phyloP scores from a whole-genome alignment of 768 basidiomycete genomes.

The Cytidiella melzeri region DNA sequence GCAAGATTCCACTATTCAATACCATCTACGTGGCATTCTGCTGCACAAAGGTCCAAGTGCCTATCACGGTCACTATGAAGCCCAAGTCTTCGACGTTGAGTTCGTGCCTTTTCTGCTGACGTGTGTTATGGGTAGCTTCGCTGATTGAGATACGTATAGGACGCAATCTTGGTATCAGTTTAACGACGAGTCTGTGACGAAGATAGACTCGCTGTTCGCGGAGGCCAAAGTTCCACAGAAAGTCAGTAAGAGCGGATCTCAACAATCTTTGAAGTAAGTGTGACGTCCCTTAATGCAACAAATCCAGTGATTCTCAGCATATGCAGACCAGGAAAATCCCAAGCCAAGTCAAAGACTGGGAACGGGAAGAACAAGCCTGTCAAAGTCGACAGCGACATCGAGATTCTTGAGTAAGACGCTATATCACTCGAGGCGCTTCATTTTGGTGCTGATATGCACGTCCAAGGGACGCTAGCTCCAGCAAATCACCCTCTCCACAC shows the following conservation, averaged over 20 bases:
- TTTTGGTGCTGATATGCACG: not conserved
- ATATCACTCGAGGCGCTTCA: no score
- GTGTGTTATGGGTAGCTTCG: not conserved
- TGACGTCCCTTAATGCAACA: not conserved
- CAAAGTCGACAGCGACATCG: constrained; percentile 20
- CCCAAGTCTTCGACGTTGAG: constrained; percentile 71
- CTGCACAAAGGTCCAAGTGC: constrained; percentile 91
- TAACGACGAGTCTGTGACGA: constrained; percentile 82
- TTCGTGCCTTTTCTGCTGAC: no score
- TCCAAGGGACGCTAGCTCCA: not conserved
- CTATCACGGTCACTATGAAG: constrained; percentile 87
- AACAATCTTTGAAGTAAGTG: constrained; percentile 16
- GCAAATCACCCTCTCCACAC: not conserved
- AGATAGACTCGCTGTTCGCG: constrained; percentile 49
- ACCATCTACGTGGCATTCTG: constrained; percentile 80
- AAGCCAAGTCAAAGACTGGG: constrained; percentile 19
- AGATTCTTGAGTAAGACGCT: constrained; percentile 20
- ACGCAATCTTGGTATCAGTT: constrained; percentile 81
- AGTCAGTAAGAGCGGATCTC: constrained; percentile 23
- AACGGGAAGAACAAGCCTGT: constrained; percentile 48
- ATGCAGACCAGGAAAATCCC: constrained; percentile 3
- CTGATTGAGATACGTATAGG: constrained; percentile 29
- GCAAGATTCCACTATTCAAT: constrained; percentile 30
- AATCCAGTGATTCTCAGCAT: not conserved
- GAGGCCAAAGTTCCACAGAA: constrained; percentile 21